Conservation (phyloP, 1,284 basidiomycete species). For the Ganoderma boninense region DNA sequence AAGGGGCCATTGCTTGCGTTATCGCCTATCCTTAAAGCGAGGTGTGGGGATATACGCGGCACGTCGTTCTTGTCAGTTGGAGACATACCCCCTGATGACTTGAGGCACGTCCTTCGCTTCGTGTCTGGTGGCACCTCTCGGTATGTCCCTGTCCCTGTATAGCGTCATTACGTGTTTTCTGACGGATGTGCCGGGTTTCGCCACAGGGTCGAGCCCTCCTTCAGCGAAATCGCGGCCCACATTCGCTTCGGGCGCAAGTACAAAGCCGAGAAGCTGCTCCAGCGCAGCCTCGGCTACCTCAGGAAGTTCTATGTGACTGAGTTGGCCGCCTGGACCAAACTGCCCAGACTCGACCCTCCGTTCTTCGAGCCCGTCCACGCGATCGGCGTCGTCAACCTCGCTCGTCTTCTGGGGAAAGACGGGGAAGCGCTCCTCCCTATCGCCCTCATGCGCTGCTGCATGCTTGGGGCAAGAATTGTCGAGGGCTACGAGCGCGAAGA, state of each 20-base stretch:
- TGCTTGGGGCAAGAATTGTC: constrained; percentile 15
- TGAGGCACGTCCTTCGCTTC: background rate
- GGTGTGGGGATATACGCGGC: background rate
- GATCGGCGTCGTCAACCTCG: constrained; percentile 30
- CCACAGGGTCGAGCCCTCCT: background rate
- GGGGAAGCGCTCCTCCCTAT: constrained; percentile 12
- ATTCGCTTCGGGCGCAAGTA: constrained; percentile 25
- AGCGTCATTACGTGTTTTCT: background rate
- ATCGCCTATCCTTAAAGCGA: background rate
- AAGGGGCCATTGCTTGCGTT: constrained; percentile 8
- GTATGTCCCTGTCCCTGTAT: background rate
- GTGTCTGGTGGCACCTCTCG: background rate
- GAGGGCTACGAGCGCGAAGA: constrained; percentile 23
- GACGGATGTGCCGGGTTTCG: background rate
- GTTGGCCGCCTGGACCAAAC: background rate
- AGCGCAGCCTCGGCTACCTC: constrained; percentile 12
- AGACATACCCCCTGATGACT: background rate
- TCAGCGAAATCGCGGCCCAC: constrained; percentile 5
- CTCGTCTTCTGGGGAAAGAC: constrained; percentile 14
- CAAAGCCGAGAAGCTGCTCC: constrained; percentile 4
- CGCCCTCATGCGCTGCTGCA: constrained; percentile 25
- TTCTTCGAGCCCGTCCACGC: constrained; percentile 14
- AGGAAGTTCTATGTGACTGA: constrained; percentile 10
- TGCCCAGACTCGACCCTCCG: constrained; percentile 11
- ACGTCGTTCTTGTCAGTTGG: background rate